Conservation (phyloP, 352 stramenopile species). For the Pythium diclinum region DNA sequence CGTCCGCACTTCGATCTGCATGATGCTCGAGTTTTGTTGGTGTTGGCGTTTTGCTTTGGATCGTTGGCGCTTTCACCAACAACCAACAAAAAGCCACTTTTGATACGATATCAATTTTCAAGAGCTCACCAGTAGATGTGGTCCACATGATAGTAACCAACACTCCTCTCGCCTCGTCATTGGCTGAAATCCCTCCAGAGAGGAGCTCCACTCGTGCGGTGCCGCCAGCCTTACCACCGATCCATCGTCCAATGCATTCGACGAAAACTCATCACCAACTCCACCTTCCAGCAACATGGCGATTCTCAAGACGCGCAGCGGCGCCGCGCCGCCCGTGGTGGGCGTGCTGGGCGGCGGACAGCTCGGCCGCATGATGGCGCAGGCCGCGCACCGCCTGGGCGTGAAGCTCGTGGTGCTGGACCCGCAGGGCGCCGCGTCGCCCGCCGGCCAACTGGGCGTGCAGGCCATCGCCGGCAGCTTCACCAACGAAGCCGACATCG, state of each 20-base stretch:
- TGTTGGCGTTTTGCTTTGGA: neutral
- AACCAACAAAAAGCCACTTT: neutral
- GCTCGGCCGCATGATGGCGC: constrained; percentile 98
- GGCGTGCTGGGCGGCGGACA: constrained; percentile 95
- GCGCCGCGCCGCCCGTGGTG: constrained; percentile 59
- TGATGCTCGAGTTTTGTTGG: constrained; percentile 14
- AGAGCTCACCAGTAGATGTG: neutral
- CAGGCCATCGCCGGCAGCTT: constrained; percentile 77
- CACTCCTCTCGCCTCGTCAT: neutral
- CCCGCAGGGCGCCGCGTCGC: constrained; percentile 68
- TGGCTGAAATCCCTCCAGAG: neutral
- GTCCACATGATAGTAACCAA: neutral
- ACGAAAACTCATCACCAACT: neutral
- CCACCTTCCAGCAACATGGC: constrained; percentile 33
- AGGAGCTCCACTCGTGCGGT: constrained; percentile 1
- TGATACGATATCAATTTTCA: neutral
- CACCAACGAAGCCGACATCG: constrained; percentile 63
- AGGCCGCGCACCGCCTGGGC: constrained; percentile 93
- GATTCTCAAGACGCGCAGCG: constrained; percentile 43
- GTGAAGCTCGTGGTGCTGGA: constrained; percentile 94
- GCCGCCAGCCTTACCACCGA: constrained; percentile 1
- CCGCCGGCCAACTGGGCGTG: constrained; percentile 69
- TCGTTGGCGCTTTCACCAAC: neutral
- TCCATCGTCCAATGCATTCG: constrained; percentile 20
- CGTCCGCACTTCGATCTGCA: constrained; percentile 40